Conservation (phyloP, 352 stramenopile species). For the Pythium monospermum region DNA sequence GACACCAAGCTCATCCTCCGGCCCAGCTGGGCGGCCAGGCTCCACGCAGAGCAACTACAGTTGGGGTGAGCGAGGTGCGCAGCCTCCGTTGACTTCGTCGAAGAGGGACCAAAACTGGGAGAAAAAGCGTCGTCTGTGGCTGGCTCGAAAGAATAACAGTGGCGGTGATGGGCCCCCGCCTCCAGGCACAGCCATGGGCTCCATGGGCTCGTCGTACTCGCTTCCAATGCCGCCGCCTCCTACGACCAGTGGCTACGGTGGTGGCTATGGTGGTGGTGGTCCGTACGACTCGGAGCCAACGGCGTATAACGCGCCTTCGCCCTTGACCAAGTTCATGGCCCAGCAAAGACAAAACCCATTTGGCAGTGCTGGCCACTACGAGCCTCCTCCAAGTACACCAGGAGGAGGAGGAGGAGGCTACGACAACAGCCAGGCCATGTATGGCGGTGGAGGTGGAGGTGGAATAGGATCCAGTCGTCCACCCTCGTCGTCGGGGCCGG, state of each 20-base stretch:
- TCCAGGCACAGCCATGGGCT: conserved; percentile 11
- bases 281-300: conserved; percentile 13
- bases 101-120: conserved; percentile 82
- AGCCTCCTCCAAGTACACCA: conserved; percentile 6
- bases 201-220: neutral
- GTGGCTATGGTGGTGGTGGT: neutral
- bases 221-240: conserved; percentile 10
- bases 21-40: conserved; percentile 5
- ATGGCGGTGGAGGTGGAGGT: too few species aligned
- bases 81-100: conserved; percentile 67
- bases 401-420: too few species aligned
- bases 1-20: too few species aligned
- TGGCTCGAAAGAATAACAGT: conserved; percentile 43
- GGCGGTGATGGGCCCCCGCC: conserved; percentile 1
- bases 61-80: conserved; percentile 32
- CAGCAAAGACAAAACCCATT: conserved; percentile 34
- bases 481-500: too few species aligned
- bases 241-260: conserved; percentile 7
- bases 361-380: neutral
- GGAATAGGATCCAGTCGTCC: too few species aligned
- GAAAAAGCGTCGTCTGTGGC: conserved; percentile 65
- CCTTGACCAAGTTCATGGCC: conserved; percentile 70
- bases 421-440: too few species aligned
- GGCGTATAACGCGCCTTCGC: conserved; percentile 37
- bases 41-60: conserved; percentile 25